These are phyloP conservation scores for Pseudotsuga menziesii DNA, from an alignment of 75 land plant species.

Conservation along the genomic window DNA sequence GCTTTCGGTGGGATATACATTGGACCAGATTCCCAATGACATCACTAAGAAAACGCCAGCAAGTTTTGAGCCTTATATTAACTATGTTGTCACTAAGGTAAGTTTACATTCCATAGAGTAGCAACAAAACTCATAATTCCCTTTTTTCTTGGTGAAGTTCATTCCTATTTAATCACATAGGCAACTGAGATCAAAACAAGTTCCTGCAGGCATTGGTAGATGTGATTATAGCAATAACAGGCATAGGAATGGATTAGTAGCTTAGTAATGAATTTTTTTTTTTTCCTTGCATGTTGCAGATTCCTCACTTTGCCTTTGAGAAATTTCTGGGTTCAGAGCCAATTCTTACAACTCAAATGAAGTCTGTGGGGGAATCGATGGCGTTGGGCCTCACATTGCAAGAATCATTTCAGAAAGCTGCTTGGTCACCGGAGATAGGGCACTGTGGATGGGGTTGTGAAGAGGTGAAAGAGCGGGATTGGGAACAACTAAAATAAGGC, in stretches of 20 bases:
- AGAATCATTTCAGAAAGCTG: slow-evolving; percentile 97
- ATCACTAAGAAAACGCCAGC: slow-evolving; percentile 98
- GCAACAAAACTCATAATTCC: too few species aligned
- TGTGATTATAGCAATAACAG: too few species aligned
- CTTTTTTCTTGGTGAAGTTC: too few species aligned
- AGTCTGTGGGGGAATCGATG: slow-evolving; percentile 99
- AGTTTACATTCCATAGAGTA: neutral
- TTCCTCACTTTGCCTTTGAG: slow-evolving; percentile 99
- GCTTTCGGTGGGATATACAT: slow-evolving; percentile 92
- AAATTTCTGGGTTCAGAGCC: slow-evolving; percentile 99
- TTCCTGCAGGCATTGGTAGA: too few species aligned
- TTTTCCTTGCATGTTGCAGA: slow-evolving; percentile 45
- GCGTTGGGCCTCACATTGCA: slow-evolving; percentile 97
- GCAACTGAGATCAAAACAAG: too few species aligned
- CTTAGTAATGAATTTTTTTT: neutral
- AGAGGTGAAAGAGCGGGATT: slow-evolving; percentile 84
- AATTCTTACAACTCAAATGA: slow-evolving; percentile 96
- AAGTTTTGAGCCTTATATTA: slow-evolving; percentile 99
- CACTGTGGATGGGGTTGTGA: slow-evolving; percentile 97
- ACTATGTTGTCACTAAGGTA: slow-evolving; percentile 99
- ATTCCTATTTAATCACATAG: too few species aligned
- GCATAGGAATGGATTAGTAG: too few species aligned
- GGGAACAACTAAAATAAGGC: slow-evolving; percentile 87
- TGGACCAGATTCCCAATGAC: slow-evolving; percentile 98
- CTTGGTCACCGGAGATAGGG: slow-evolving; percentile 88